These are phyloP conservation scores for Pythium chondricola DNA, from an alignment of 352 stramenopile species.

Conservation along the genomic window DNA sequence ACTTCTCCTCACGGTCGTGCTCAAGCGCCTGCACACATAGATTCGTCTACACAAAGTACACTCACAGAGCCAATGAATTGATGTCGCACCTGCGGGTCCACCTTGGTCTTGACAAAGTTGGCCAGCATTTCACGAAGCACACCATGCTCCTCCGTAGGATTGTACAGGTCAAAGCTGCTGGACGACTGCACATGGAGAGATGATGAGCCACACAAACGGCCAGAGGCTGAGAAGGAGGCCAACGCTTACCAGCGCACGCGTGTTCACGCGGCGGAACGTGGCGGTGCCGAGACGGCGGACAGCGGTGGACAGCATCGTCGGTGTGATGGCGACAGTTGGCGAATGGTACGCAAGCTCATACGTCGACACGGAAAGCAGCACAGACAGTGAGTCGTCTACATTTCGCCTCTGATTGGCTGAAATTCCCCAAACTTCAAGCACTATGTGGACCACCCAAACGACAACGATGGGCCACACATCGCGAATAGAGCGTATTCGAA, in stretches of 20 bases:
- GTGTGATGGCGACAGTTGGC: slow-evolving; percentile 1
- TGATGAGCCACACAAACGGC: too few relatives aligned
- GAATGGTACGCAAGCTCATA: slow-evolving; percentile 10
- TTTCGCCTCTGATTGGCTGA: slow-evolving; percentile 11
- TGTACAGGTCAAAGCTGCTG: slow-evolving; percentile 69
- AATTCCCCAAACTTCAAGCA: slow-evolving; percentile 22
- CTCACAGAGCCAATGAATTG: neutral
- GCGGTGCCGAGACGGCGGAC: slow-evolving; percentile 11
- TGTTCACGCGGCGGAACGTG: slow-evolving; percentile 8
- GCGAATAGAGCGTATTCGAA: slow-evolving; percentile 9
- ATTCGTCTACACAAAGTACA: neutral
- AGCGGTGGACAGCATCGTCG: slow-evolving; percentile 13
- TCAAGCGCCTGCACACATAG: slow-evolving; percentile 65
- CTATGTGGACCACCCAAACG: slow-evolving; percentile 16
- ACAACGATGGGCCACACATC: slow-evolving; percentile 3
- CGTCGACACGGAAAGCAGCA: neutral
- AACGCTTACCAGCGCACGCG: slow-evolving; percentile 13
- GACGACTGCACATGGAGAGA: slow-evolving; percentile 6
- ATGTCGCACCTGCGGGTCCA: slow-evolving; percentile 90
- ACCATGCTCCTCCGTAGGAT: slow-evolving; percentile 85
- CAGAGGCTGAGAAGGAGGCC: too few relatives aligned
- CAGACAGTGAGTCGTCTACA: slow-evolving; percentile 14
- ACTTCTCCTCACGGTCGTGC: slow-evolving; percentile 95
- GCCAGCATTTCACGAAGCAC: slow-evolving; percentile 91
- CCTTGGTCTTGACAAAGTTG: slow-evolving; percentile 92